Conservation (phyloP, 306 rosid species). For the Geum urbanum region DNA sequence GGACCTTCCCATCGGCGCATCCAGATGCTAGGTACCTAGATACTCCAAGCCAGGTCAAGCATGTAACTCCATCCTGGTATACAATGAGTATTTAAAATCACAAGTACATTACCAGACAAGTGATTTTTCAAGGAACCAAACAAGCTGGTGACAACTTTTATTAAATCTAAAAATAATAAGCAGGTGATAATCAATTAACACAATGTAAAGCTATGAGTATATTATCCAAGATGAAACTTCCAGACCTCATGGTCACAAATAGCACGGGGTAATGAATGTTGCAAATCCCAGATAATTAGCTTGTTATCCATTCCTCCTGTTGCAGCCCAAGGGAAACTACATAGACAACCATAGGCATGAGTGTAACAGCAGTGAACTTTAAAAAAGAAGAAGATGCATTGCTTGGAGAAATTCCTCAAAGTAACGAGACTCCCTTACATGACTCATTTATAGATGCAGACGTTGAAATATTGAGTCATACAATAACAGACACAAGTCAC, state of each 20-base stretch:
- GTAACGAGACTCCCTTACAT: not conserved
- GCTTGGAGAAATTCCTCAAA: not conserved
- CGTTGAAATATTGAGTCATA: not conserved
- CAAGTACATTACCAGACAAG: not conserved
- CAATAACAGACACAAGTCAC: too few relatives aligned
- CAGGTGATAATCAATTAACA: not conserved
- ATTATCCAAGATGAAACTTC: slow-evolving; percentile 14
- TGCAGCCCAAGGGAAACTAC: slow-evolving; percentile 71
- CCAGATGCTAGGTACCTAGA: slow-evolving; percentile 60
- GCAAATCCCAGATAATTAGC: slow-evolving; percentile 77
- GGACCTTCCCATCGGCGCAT: slow-evolving; percentile 66
- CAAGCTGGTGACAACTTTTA: not conserved
- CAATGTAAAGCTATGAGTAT: not conserved
- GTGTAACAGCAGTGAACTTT: slow-evolving; percentile 2
- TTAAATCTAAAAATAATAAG: not conserved
- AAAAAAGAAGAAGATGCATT: not conserved
- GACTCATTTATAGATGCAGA: not conserved
- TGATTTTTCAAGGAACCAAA: not conserved
- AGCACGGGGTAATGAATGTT: slow-evolving; percentile 54
- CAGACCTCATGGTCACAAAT: slow-evolving; percentile 80
- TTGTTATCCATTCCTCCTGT: slow-evolving; percentile 78
- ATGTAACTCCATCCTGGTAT: slow-evolving; percentile 70
- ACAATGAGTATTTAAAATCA: slow-evolving; percentile 16
- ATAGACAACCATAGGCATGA: slow-evolving; percentile 25
- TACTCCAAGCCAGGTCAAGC: slow-evolving; percentile 73